Evolutionary conservation across 805 yeast genomes (phyloP), one percentile per base, ranked within the genome.

Genomic region (Kregervanrija delftensis): DNA sequence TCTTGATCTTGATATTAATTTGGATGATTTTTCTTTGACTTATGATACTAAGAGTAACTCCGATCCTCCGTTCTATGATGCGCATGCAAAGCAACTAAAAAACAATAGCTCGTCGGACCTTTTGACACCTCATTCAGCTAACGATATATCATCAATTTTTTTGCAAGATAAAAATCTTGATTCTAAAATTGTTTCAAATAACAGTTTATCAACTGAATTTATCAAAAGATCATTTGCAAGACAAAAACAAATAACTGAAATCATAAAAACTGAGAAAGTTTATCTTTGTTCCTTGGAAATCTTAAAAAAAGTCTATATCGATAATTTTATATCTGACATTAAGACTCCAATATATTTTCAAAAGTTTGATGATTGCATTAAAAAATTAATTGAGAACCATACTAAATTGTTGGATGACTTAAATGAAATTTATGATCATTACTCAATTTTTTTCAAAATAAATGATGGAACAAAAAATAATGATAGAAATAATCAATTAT

Each of bases 271-370:
- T 11, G 85, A 79, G 51, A 66, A 63, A 22, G 61, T 60, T 1
- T 79, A 75, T 52, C 56, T 76, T n/a, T 61, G 63, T 37, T 70
- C 75, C 1, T 55, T 79, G 40, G 64, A 62, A 34, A 57, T 73
- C 48, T 57, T 78, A 14, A 60, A 65, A 6, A 67, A 64, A n/a
- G 66, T 63, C 33, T 78, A 76, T 47, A 52, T 75, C 4, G 68
- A 65, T 8, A 65, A 73, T 2, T 53, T 72, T 10, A 55, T 68
- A 17, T 53, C 54, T 8, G 61, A 60, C 33, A 55, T 57, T 32
- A 63, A 64, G 11, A 55, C 66, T 1, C 73, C 77, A 3, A 51
- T 66, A 1, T 60, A 65, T 22, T 57, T 69, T 12, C 50, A 64
- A 1, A 51, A 52, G 11, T 60, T 63, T 32, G 42, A 45, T 16